Evolutionary conservation across 768 basidiomycete species (phyloP).

Genomic region (Leccinum boreale): DNA sequence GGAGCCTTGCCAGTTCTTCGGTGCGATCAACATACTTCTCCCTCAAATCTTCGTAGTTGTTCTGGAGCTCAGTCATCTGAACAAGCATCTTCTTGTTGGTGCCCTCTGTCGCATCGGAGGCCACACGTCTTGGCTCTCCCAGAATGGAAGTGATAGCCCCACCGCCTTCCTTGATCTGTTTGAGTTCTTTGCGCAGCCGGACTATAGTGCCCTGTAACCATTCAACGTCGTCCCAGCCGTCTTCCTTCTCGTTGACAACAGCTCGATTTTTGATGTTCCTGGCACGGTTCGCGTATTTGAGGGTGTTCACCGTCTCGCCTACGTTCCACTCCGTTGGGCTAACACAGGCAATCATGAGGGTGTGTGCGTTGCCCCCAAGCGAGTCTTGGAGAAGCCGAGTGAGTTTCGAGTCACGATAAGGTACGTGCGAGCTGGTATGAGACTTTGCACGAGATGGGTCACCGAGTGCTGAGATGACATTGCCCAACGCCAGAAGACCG

Average conservation of each 20-base stretch:
- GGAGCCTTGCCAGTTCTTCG: constrained; percentile 78
- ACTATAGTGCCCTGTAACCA: constrained; percentile 88
- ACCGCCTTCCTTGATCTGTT: constrained; percentile 70
- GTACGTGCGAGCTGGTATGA: constrained; percentile 83
- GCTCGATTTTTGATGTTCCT: constrained; percentile 96
- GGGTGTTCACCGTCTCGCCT: constrained; percentile 88
- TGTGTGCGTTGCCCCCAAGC: constrained; percentile 95
- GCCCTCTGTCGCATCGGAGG: constrained; percentile 46
- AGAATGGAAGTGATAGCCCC: constrained; percentile 21
- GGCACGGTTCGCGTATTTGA: constrained; percentile 97
- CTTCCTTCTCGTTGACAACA: constrained; percentile 89
- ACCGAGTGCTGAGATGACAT: constrained; percentile 96
- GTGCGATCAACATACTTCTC: constrained; percentile 86
- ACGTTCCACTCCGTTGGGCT: constrained; percentile 96
- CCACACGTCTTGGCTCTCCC: constrained; percentile 26
- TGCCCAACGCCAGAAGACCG: constrained; percentile 92
- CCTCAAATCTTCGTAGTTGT: constrained; percentile 80
- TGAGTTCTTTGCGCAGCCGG: constrained; percentile 85
- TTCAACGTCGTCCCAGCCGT: constrained; percentile 98
- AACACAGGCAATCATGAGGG: constrained; percentile 98
- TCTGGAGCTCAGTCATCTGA: constrained; percentile 81
- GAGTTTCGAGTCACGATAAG: constrained; percentile 98
- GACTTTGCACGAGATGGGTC: constrained; percentile 88
- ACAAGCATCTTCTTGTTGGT: constrained; percentile 73
- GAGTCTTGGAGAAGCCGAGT: constrained; percentile 80